phyloP scores from a whole-genome alignment of 2,329 filamentous ascomycete genomes.

The Colletotrichum plurivorum region DNA sequence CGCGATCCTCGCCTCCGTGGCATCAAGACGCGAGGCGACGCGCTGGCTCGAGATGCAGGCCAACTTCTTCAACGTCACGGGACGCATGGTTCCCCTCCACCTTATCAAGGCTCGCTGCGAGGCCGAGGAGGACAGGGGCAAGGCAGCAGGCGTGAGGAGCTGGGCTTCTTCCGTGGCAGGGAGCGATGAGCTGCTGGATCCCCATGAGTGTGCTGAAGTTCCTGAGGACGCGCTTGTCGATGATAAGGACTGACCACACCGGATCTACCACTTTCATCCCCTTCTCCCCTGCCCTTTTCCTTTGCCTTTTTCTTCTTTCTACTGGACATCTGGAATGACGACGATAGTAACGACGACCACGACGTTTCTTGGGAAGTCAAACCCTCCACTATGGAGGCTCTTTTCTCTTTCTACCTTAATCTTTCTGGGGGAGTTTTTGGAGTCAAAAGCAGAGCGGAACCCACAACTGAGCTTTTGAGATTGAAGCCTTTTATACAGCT shows the following conservation, averaged over 20 bases:
- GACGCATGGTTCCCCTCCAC: slow-evolving; percentile 55
- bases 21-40: slow-evolving; percentile 49
- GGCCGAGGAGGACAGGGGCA: slow-evolving; percentile 44
- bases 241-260: slow-evolving; percentile 25
- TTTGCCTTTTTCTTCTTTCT: background rate
- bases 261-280: background rate
- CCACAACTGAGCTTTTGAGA: too few relatives aligned
- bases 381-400: too few relatives aligned
- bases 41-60: slow-evolving; percentile 60
- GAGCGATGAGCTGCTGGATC: slow-evolving; percentile 35
- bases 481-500: too few relatives aligned
- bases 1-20: slow-evolving; percentile 52
- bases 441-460: too few relatives aligned
- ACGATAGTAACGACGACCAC: too few relatives aligned
- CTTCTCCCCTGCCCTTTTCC: background rate
- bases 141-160: slow-evolving; percentile 28
- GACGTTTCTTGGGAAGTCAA: too few relatives aligned
- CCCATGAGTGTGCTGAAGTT: slow-evolving; percentile 14
- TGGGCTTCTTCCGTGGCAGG: slow-evolving; percentile 37
- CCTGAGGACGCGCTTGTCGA: slow-evolving; percentile 36
- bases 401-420: too few relatives aligned
- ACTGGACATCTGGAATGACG: too few relatives aligned
- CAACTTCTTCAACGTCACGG: slow-evolving; percentile 59
- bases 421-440: too few relatives aligned
- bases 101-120: slow-evolving; percentile 54